Conservation (phyloP, 163 green algal genomes). For the Coccomyxa subellipsoidea region DNA sequence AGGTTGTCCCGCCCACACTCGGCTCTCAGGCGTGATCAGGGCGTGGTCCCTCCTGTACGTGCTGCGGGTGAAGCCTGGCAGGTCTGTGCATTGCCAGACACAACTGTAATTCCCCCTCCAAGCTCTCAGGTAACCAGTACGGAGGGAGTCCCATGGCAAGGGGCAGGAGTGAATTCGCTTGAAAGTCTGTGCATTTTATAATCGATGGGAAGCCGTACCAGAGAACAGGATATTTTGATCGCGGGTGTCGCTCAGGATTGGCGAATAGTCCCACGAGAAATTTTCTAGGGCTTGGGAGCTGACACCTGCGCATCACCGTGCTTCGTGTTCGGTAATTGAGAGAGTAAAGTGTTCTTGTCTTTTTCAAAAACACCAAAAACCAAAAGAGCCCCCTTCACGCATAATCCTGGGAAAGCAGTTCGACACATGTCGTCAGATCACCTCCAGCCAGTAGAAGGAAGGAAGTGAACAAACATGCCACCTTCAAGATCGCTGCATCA, state of each 20-base stretch:
- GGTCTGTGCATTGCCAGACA: slow-evolving; percentile 57
- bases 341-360: too few relatives aligned
- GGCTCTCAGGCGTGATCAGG: slow-evolving; percentile 82
- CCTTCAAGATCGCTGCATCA: background rate
- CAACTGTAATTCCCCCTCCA: background rate
- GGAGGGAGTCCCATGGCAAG: too few relatives aligned
- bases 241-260: background rate
- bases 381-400: too few relatives aligned
- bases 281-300: background rate
- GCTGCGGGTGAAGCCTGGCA: slow-evolving; percentile 89
- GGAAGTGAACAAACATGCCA: background rate
- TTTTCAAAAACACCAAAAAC: too few relatives aligned
- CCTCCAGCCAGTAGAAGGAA: background rate
- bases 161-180: too few relatives aligned
- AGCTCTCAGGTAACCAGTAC: too few relatives aligned
- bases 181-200: too few relatives aligned
- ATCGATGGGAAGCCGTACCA: too few relatives aligned
- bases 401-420: too few relatives aligned
- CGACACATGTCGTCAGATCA: background rate
- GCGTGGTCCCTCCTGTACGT: slow-evolving; percentile 78
- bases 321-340: too few relatives aligned
- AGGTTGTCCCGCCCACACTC: slow-evolving; percentile 66
- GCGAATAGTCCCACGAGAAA: background rate
- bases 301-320: background rate
- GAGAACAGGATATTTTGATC: background rate